Evolutionary conservation across 2,329 filamentous ascomycete genomes (phyloP), one percentile per base, ranked within the genome.

Genomic region (Paecilomyces sp.): DNA sequence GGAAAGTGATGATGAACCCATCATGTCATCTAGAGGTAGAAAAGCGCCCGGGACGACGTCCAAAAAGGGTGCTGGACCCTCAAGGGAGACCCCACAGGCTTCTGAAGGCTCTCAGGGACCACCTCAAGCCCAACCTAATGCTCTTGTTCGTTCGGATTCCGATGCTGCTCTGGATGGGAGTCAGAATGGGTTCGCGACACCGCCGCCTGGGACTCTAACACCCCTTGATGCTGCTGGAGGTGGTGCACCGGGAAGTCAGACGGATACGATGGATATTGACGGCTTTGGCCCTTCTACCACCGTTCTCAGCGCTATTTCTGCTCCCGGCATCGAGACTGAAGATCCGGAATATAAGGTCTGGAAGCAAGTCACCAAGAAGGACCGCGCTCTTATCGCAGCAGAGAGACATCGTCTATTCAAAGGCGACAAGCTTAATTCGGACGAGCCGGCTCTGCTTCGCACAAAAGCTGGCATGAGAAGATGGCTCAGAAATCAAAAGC

Each of bases 361-460:
- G 94, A 99, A 97, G 78, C 93, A 97, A 75, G 91, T 96, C 50
- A 99, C 94, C 1, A 97, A 97, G 77, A 97, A 94, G 72, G 92
- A 96, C 69, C 88, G 94, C 63, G 94, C 94, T 3, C 79, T 89
- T 25, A 86, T 93, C 57, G 89, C 94, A 61, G 91, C 92, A 64
- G 91, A 96, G 71, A 85, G 94, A 33, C 88, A 92, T 73, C 85
- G 89, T 47, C 83, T 99, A 13, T 96, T 99, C 77, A 89, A 88
- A 62, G 89, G 88, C 56, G 88, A 92, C 67, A 90, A 87, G 68
- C 80, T 99, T 56, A 96, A 97, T 70, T 75, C 84, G 0, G 94
- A 99, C 31, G 91, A 95, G 63, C 91, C 92, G 18, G 94, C 94
- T 13, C 79, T 97, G 57, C 78, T 97, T 53, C 84, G 94, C 63